A percentile compares a stretch with the other conserved stretches of the same genome.
Evolutionary conservation across 805 yeast genomes (phyloP).

Genomic region (Candida glaebosa): DNA sequence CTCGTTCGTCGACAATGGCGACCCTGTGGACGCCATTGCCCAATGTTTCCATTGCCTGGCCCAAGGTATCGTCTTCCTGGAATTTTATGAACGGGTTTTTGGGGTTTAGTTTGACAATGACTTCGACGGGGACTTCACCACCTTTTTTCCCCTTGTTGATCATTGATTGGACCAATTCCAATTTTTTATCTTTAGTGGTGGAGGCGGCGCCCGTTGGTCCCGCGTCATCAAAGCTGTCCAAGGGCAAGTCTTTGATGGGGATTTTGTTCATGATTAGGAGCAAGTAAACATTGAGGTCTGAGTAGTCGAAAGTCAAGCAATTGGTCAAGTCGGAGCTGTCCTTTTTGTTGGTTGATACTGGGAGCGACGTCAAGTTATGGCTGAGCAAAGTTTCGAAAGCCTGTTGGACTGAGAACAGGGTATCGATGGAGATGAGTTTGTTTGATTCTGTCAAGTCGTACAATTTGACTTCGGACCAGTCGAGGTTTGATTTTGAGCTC

Average conservation of each 20-base stretch:
- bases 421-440: constrained; percentile 67
- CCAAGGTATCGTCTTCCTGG: constrained; percentile 62
- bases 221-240: too few relatives aligned
- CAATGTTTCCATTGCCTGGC: constrained; percentile 75
- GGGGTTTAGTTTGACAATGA: constrained; percentile 78
- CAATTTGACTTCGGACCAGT: constrained; percentile 74
- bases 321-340: constrained; percentile 50
- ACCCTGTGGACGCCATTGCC: constrained; percentile 97
- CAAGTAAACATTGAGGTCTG: constrained; percentile 84
- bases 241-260: constrained; percentile 32
- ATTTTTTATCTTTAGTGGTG: constrained; percentile 22
- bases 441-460: constrained; percentile 74
- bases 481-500: constrained; percentile 25
- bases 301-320: constrained; percentile 85
- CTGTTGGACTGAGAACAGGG: constrained; percentile 71
- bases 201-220: constrained; percentile 26
- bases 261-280: constrained; percentile 78
- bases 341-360: constrained; percentile 53
- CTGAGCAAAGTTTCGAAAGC: constrained; percentile 78
- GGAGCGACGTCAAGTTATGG: constrained; percentile 80
- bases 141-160: constrained; percentile 74
- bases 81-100: constrained; percentile 86
- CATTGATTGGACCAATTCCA: constrained; percentile 39
- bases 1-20: constrained; percentile 57
- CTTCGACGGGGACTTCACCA: constrained; percentile 86